phyloP scores from a whole-genome alignment of 2,329 filamentous ascomycete species.

The Trichoderma citrinoviride region DNA sequence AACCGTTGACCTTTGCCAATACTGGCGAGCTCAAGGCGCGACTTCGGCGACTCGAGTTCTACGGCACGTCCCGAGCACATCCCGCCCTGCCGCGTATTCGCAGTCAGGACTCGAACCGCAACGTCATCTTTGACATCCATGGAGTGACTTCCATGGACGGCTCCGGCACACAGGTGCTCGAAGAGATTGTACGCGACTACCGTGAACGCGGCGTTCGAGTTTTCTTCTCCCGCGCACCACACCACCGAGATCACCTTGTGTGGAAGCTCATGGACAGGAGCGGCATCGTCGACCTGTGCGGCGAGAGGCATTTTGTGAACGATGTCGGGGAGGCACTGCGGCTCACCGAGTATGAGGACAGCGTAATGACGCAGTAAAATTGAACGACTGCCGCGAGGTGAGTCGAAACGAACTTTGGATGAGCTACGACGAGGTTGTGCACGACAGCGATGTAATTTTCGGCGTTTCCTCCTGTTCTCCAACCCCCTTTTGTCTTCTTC shows the following conservation, averaged over 20 bases:
- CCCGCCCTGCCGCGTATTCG: slow-evolving; percentile 81
- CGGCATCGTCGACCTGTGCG: slow-evolving; percentile 81
- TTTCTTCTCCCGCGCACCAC: slow-evolving; percentile 64
- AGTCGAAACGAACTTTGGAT: background rate
- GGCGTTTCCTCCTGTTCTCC: background rate
- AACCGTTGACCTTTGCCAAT: slow-evolving; percentile 95
- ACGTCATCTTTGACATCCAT: slow-evolving; percentile 95
- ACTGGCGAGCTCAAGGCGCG: slow-evolving; percentile 87
- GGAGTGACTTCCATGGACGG: slow-evolving; percentile 95
- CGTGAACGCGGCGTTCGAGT: slow-evolving; percentile 72
- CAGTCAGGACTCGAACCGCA: slow-evolving; percentile 76
- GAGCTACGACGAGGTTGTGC: slow-evolving; percentile 2
- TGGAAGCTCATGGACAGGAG: slow-evolving; percentile 72
- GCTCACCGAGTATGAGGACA: slow-evolving; percentile 71
- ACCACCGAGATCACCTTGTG: slow-evolving; percentile 51
- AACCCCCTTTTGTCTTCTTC: background rate
- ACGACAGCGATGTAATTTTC: background rate
- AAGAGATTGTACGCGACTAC: slow-evolving; percentile 83
- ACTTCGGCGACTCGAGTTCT: slow-evolving; percentile 78
- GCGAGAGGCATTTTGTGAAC: slow-evolving; percentile 71
- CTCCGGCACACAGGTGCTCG: slow-evolving; percentile 85
- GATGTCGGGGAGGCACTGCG: slow-evolving; percentile 82
- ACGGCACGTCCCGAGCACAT: slow-evolving; percentile 81
- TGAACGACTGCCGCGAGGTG: background rate
- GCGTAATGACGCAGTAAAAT: slow-evolving; percentile 26